Percentiles rank a stretch among this genome's conserved stretches.
Evolutionary conservation across 352 stramenopile genomes (phyloP).

Genomic region (Phytopythium helicoides): DNA sequence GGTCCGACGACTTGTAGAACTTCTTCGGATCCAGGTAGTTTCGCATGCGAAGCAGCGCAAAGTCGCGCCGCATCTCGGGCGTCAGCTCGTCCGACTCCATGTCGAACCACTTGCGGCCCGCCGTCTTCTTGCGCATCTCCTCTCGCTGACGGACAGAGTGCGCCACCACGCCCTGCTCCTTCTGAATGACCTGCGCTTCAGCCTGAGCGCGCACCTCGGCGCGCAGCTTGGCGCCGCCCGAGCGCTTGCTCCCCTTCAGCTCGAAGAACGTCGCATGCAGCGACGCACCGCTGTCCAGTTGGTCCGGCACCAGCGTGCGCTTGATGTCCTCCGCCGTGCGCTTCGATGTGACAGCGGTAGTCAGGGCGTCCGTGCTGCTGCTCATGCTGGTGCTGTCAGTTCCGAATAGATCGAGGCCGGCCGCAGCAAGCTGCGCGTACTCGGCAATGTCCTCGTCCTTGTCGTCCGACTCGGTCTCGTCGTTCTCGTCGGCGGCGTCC

Average conservation of each 20-base stretch:
- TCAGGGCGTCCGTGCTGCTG: not conserved
- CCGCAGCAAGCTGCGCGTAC: slow-evolving; percentile 57
- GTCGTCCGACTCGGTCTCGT: slow-evolving; percentile 20
- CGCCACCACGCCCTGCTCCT: slow-evolving; percentile 32
- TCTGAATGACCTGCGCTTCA: slow-evolving; percentile 41
- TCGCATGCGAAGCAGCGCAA: slow-evolving; percentile 92
- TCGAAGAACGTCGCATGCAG: slow-evolving; percentile 34
- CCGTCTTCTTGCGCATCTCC: slow-evolving; percentile 49
- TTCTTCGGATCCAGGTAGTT: slow-evolving; percentile 96
- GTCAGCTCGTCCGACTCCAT: slow-evolving; percentile 91
- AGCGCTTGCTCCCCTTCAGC: slow-evolving; percentile 13
- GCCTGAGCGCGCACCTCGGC: slow-evolving; percentile 39
- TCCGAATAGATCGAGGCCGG: slow-evolving; percentile 33
- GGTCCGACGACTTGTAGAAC: slow-evolving; percentile 95
- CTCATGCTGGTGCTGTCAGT: not conserved
- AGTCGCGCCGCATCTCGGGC: slow-evolving; percentile 84
- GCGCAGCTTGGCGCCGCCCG: slow-evolving; percentile 42
- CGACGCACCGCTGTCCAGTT: slow-evolving; percentile 66
- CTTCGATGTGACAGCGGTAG: not conserved
- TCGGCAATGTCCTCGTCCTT: slow-evolving; percentile 47
- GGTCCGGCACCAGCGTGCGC: slow-evolving; percentile 40
- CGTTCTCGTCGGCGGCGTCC: slow-evolving; percentile 26
- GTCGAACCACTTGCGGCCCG: slow-evolving; percentile 89
- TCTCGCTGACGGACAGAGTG: slow-evolving; percentile 49
- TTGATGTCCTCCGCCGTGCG: slow-evolving; percentile 12